These are phyloP conservation scores for Fusarium sp. DNA, from an alignment of 2,329 filamentous ascomycete species.

Conservation along the genomic window DNA sequence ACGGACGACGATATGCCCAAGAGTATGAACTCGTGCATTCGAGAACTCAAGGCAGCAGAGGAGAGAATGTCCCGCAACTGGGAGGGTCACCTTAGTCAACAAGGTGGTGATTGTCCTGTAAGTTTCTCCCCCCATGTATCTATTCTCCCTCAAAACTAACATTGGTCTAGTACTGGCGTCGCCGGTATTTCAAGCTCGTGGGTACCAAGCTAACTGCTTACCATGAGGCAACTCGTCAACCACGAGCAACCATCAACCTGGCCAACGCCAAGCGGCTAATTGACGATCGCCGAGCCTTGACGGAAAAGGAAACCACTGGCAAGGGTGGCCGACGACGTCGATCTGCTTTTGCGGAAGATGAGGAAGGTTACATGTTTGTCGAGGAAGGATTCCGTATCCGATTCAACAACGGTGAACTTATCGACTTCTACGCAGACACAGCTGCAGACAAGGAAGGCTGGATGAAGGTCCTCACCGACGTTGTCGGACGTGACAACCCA, in stretches of 20 bases:
- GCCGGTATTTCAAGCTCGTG: constrained; percentile 94
- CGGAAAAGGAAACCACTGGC: constrained; percentile 83
- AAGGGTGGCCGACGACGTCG: constrained; percentile 85
- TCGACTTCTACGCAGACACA: constrained; percentile 97
- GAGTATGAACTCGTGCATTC: constrained; percentile 97
- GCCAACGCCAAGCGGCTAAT: constrained; percentile 93
- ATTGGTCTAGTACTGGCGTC: constrained; percentile 85
- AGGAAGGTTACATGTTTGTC: constrained; percentile 99
- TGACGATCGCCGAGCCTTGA: constrained; percentile 87
- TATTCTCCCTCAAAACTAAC: constrained; percentile 53
- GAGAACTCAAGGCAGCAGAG: constrained; percentile 92
- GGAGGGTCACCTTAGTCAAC: constrained; percentile 93
- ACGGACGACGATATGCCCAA: constrained; percentile 98
- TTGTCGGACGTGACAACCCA: constrained; percentile 67
- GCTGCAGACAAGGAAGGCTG: constrained; percentile 89
- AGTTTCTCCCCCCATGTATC: constrained; percentile 56
- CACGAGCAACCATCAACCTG: constrained; percentile 95
- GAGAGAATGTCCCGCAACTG: constrained; percentile 80
- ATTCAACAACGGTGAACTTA: constrained; percentile 97
- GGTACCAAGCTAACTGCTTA: constrained; percentile 94
- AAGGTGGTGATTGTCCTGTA: constrained; percentile 97
- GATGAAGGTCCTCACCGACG: constrained; percentile 89
- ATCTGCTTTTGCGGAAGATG: constrained; percentile 96
- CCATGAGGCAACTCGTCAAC: constrained; percentile 94
- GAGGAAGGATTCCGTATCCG: constrained; percentile 99